A percentile compares a stretch with the other conserved stretches of the same genome.
Evolutionary conservation across 106 monocot species (phyloP).

Genomic region (Acanthochlamys bracteata): DNA sequence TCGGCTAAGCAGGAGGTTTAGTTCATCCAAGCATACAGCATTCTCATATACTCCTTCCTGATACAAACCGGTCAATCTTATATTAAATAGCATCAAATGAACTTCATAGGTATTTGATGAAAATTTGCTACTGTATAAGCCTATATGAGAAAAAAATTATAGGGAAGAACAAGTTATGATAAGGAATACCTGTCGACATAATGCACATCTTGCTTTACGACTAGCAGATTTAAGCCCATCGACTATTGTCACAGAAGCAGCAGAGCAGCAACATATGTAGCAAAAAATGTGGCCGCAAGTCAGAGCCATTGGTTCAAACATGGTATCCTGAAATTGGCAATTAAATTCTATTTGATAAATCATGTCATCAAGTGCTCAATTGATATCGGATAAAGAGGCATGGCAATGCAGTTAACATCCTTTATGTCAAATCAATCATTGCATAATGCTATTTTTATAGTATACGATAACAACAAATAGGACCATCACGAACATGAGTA

Average conservation of each 20-base stretch:
- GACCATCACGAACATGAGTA: no score
- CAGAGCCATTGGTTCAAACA: constrained; percentile 78
- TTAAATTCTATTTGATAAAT: not conserved
- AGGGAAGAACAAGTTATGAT: not conserved
- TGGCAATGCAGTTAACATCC: no score
- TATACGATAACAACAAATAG: no score
- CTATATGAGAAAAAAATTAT: not conserved
- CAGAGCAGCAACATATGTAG: constrained; percentile 69
- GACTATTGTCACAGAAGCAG: constrained; percentile 58
- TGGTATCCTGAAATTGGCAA: constrained; percentile 48
- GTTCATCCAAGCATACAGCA: constrained; percentile 59
- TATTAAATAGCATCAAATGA: no score
- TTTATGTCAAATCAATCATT: no score
- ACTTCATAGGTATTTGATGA: not conserved
- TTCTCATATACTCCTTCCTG: constrained; percentile 53
- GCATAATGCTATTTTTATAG: no score
- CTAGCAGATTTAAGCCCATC: constrained; percentile 62
- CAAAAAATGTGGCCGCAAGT: constrained; percentile 85
- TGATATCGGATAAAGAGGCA: no score
- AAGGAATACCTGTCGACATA: constrained; percentile 55
- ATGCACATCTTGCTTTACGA: constrained; percentile 52
- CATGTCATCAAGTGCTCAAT: no score
- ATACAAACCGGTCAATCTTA: not conserved
- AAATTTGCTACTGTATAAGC: not conserved
- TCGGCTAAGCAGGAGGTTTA: constrained; percentile 51